Base-by-base conservation (phyloP, 2,329 filamentous ascomycete species). In the Atkinsonella hypoxylon region DNA sequence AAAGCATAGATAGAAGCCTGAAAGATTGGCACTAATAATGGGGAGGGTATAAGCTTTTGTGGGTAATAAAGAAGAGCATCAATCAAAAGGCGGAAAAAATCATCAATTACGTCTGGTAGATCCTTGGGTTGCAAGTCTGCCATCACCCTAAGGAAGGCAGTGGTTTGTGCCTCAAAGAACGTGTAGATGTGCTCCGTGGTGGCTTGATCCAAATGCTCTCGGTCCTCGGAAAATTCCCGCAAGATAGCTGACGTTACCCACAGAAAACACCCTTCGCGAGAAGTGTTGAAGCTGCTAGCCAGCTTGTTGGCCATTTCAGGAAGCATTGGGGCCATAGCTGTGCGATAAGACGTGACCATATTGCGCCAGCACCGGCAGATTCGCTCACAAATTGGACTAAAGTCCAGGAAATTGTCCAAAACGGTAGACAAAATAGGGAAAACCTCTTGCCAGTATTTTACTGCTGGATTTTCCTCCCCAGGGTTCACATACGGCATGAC, bases 161-260 rank as follows among this genome's bases (percentile, higher is more conserved):
- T 87, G 2, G 90, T 87, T 68, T 98, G 93, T 51, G 89, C 85
- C 66, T 96, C 89, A 63, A 95, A 96, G 70, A 98, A 98, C 52
- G 81, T 79, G 69, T 94, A 98, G 51, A 98, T 94, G 56, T 86
- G 86, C 50, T 89, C 82, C 15, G 87, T 87, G 6, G 89, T 94
- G n/a, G 78, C 73, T 47, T 83, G 77, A 50, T 91, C 85, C 18
- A 97, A 87, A 54, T 87, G 81, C 58, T 95, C 89, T 41, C 87
- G 81, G 41, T 91, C 89, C 59, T 95, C 88, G 0, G 89, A 93
- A 63, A 97, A 98, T 66, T 98, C 93, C 53, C 93, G 85, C 31
- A 98, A 78, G 55, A 98, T 94, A 9, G 91, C 89, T 56, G 90
- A 87, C 2, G 91, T 96, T 1, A 93, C 91, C 93, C 93, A 98